These are phyloP conservation scores for Parastagonospora nodorum DNA, from an alignment of 2,329 filamentous ascomycete species.

Conservation along the genomic window DNA sequence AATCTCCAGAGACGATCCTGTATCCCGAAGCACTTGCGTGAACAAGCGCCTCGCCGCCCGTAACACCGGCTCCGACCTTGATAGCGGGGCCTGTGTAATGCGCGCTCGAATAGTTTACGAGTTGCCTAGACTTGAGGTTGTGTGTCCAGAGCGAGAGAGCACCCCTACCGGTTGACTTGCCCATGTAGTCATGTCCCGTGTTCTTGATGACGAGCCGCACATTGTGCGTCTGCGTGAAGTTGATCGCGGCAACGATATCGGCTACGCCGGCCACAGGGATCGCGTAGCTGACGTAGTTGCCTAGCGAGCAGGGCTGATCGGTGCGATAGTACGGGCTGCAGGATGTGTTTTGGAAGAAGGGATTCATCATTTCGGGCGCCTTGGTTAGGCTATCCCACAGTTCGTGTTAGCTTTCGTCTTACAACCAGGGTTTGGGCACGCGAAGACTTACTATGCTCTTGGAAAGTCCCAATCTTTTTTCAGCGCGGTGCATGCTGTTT, in stretches of 20 bases:
- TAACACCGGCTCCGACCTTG: conserved; percentile 35
- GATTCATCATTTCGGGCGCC: not conserved
- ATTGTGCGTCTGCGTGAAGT: not conserved
- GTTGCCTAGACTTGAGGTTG: conserved; percentile 26
- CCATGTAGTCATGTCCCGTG: conserved; percentile 18
- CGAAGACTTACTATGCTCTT: too few relatives aligned
- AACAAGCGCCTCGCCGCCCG: conserved; percentile 29
- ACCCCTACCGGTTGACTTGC: conserved; percentile 36
- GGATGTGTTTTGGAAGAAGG: conserved; percentile 4
- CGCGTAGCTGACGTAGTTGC: conserved; percentile 1
- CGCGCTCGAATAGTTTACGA: conserved; percentile 24
- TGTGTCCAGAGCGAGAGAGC: conserved; percentile 39
- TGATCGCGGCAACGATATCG: conserved; percentile 15
- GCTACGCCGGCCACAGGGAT: not conserved
- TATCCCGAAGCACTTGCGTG: conserved; percentile 23
- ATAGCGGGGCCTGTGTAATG: conserved; percentile 33
- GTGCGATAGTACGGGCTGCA: not conserved
- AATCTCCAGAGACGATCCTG: conserved; percentile 35
- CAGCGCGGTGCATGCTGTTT: too few relatives aligned
- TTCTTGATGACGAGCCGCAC: conserved; percentile 4
- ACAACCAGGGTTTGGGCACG: too few relatives aligned
- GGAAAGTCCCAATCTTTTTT: too few relatives aligned
- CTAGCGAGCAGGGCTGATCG: conserved; percentile 4
- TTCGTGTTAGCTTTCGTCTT: too few relatives aligned
- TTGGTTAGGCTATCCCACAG: too few relatives aligned